Evolutionary conservation across 2,329 filamentous ascomycete genomes (phyloP), one percentile per base, ranked within the genome.

Genomic region (Plenodomus tracheiphilus): DNA sequence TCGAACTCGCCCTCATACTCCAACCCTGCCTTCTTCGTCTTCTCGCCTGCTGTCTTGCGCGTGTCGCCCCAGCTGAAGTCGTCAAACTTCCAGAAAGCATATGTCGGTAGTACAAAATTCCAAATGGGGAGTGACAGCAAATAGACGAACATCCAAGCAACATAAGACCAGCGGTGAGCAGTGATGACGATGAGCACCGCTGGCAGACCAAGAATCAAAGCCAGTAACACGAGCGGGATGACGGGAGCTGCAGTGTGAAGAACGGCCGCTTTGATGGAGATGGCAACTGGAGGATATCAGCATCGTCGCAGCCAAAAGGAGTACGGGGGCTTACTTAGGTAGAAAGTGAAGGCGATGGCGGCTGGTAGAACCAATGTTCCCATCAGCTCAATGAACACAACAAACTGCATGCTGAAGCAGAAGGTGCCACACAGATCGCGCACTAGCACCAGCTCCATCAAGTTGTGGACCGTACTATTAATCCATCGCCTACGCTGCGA

Each of bases 321-420:
- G 52, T 48, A 43, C 9, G 41, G 41, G 57, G 83, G 43, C 88
- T 83, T 84, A 92, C 88, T 85, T 65, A 99, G 87, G 75, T 99
- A 99, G 70, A 97, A 85, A 17, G 94, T 99, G 73, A 99, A 99
- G 3, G 89, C 87, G 70, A 99, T 97, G 59, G 95, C 95, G 39
- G 94, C 95, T 2, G 94, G 94, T 18, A 99, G 81, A 10, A 99
- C 94, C 45, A 99, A 80, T 1, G 95, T 99, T 64, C 94, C 94
- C 46, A 97, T 83, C 46, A 99, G 81, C 75, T 99, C 94, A 67
- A 99, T 89, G 71, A 92, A 96, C 55, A 99, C 88, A 58, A 99
- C 87, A 70, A 99, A 99, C 75, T 99, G 94, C 94, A 99, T 99
- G 74, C 91, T 96, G 80, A 99, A 99, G 80, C 95, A 99, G 79